Evolutionary conservation across 345 rosid species (phyloP), one percentile per base, ranked within the genome.

Genomic region (Lumnitzera littorea): DNA sequence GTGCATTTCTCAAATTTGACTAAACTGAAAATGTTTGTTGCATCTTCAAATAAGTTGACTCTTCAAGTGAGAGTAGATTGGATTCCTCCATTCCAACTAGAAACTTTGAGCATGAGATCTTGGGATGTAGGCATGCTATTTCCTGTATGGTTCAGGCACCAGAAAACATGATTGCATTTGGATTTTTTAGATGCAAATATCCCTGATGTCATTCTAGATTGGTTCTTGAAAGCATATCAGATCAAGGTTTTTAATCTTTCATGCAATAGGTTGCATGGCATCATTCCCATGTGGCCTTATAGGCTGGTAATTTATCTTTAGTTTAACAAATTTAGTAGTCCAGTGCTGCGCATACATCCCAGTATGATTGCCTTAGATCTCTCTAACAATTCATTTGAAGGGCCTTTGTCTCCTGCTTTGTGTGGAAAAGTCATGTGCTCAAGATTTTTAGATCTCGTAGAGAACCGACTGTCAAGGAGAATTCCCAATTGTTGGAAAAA

Each of bases 351-450:
- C 1, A 36, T 66, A 11, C 64, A 62, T 20, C 52, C 69, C 12
- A 15, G 14, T 23, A 53, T 67, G 36, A 57, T 41, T 25, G 29
- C n/a, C 6, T 61, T 79, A 24, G 72, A 79, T 48, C 78, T 82
- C 12, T 76, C 77, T 14, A 66, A 64, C 11, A 82, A 77, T 48
- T 64, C 54, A 15, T 69, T 79, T 15, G 58, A 75, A 0, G 82
- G 87, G 31, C 3, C 57, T 1, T 56, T 79, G 16, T 74, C 72
- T 1, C 51, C 68, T 53, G 27, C 79, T 11, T 12, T 62, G 16
- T 51, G 70, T 9, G 57, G 53, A 0, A 55, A 46, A 41, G 47
- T 29, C 13, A 31, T 2, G 36, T 43, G 20, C 11, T 20, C 68
- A 23, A n/a, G 50, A 12, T 63, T 77, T 9, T 82, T 79, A 53